Conservation (phyloP, 805 yeast genomes). For the Candida germanica region DNA sequence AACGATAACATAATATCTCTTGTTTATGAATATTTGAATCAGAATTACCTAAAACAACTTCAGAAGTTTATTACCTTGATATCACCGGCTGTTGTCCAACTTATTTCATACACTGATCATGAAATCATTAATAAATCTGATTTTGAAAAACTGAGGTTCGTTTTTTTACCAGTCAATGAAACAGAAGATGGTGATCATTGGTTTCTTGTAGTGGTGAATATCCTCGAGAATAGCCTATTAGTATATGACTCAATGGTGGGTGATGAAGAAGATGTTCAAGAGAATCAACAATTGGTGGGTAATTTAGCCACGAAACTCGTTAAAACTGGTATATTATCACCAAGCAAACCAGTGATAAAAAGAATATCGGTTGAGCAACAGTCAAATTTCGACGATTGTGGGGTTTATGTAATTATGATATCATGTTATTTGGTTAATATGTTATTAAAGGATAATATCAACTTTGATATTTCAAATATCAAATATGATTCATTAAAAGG, state of each 20-base stretch:
- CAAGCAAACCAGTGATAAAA: constrained; percentile 7
- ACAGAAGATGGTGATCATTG: constrained; percentile 69
- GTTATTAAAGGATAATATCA: constrained; percentile 27
- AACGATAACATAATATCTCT: constrained; percentile 68
- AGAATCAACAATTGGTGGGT: constrained; percentile 22
- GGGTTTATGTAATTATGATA: constrained; percentile 43
- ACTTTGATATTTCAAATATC: constrained; percentile 39
- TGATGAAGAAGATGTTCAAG: constrained; percentile 16
- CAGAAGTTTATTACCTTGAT: constrained; percentile 26
- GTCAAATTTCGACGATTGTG: constrained; percentile 65
- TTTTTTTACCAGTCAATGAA: constrained; percentile 68
- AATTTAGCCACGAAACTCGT: constrained; percentile 20
- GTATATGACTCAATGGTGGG: constrained; percentile 59
- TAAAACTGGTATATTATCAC: constrained; percentile 21
- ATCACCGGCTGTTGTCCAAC: constrained; percentile 62
- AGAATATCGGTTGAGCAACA: constrained; percentile 53
- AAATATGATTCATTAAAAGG: constrained; percentile 48
- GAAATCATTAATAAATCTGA: constrained; percentile 19
- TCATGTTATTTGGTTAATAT: constrained; percentile 31
- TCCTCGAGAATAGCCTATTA: constrained; percentile 45
- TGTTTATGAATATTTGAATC: constrained; percentile 48
- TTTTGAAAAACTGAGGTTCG: constrained; percentile 35
- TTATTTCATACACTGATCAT: constrained; percentile 49
- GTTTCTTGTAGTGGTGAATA: constrained; percentile 58
- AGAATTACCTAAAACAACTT: constrained; percentile 18